Evolutionary conservation across 23 red algal species (phyloP).

Genomic region (Agarophyton chilense): DNA sequence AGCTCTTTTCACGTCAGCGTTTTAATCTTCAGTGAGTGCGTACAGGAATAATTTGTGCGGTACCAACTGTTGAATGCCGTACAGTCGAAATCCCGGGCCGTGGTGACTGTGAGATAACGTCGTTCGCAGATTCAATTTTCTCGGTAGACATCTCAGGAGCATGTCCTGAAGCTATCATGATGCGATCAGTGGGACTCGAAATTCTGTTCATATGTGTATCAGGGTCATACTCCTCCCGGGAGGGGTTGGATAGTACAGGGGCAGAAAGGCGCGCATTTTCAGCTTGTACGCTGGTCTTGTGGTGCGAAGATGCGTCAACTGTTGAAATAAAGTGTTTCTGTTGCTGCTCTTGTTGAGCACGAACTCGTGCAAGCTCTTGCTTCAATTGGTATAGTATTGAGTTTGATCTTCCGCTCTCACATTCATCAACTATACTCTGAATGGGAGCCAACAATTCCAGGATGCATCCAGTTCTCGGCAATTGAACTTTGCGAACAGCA

Average conservation of each 20-base stretch:
- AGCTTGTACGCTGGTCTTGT: neutral
- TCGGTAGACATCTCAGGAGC: too few species aligned
- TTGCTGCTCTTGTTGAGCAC: conserved; percentile 3
- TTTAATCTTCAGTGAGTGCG: too few species aligned
- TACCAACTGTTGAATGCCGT: too few species aligned
- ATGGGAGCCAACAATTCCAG: conserved; percentile 45
- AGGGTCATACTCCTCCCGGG: neutral
- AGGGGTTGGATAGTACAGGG: neutral
- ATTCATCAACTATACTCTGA: conserved; percentile 38
- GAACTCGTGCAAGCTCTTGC: conserved; percentile 30
- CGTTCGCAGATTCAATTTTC: too few species aligned
- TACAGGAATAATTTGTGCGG: too few species aligned
- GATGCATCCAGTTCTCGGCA: conserved; percentile 11
- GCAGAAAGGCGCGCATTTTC: neutral
- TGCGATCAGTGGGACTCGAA: neutral
- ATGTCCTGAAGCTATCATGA: too few species aligned
- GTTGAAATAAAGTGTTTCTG: neutral
- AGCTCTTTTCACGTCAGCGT: too few species aligned
- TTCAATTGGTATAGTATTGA: conserved; percentile 20
- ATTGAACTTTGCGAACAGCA: neutral
- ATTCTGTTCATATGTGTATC: neutral
- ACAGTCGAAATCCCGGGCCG: too few species aligned
- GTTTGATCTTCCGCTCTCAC: conserved; percentile 27
- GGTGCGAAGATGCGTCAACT: neutral
- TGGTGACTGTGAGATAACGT: too few species aligned